Evolutionary conservation across 345 rosid genomes (phyloP), one percentile per base, ranked within the genome.

Genomic region (Eucalyptus tenuipes): DNA sequence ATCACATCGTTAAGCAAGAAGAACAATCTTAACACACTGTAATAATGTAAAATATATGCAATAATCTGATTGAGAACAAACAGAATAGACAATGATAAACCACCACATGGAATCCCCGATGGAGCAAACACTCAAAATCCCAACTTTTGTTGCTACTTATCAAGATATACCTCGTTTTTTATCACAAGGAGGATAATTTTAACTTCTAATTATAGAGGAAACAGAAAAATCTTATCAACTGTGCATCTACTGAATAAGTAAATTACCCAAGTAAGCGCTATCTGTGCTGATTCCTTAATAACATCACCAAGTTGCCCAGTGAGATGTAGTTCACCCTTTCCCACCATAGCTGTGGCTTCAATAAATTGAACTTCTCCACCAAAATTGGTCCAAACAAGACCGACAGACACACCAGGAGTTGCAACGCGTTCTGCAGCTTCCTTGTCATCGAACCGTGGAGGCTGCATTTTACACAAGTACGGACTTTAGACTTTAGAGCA

Each of bases 301-400:
- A 98, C 99, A 94, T 98, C 99, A 90, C 99, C 99, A 31, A 98
- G 98, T 91, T 98, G 99, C 84, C 99, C 99, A 8, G 99, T 98
- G 88, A 98, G 96, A 93, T 95, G 99, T 88, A 98, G 90, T 89
- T 95, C 99, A 31, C 99, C 99, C 93, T 93, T 97, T 59, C 99
- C 99, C 24, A 57, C 94, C 98, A 95, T 98, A 84, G 97, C 91
- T 61, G 98, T 93, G 89, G 98, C 99, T 93, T 98, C 99, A 88
- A 98, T 97, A 90, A 95, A 98, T 91, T 98, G 99, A 64, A 97
- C 99, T 93, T 98, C 99, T 87, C 99, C 99, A 86, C 99, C 99
- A 92, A 98, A 94, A 89, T 94, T 89, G 90, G 99, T 98, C 99
- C 99, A 98, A 50, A 98, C 99, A 86, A 98, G 98, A 88, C 99